These are phyloP conservation scores for Metschnikowia dekortorum DNA, from an alignment of 805 yeast genomes.

Conservation along the genomic window DNA sequence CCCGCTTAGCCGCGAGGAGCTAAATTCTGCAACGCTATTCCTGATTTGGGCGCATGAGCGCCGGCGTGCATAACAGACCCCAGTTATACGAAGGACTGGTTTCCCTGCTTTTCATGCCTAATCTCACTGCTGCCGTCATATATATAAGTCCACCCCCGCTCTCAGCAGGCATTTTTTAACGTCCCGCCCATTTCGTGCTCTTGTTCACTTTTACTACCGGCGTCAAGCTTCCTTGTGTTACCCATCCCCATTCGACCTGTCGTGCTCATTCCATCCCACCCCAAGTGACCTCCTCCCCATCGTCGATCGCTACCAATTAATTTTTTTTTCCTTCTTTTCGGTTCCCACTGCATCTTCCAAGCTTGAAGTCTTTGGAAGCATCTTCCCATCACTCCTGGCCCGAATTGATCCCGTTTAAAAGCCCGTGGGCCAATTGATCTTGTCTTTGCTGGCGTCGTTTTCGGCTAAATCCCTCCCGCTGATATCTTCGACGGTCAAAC, in stretches of 20 bases:
- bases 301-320: not conserved
- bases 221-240: not conserved
- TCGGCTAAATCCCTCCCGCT: too few relatives aligned
- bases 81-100: not conserved
- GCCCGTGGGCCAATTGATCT: too few relatives aligned
- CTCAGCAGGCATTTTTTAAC: not conserved
- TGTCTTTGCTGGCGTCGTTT: too few relatives aligned
- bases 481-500: too few relatives aligned
- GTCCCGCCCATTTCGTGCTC: not conserved
- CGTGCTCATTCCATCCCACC: not conserved
- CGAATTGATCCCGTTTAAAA: too few relatives aligned
- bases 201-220: not conserved
- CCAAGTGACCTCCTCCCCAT: not conserved
- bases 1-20: not conserved
- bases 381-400: too few relatives aligned
- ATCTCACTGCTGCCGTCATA: conserved; percentile 1
- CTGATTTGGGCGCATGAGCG: conserved; percentile 2
- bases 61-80: conserved; percentile 2
- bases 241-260: not conserved
- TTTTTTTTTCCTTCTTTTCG: too few relatives aligned
- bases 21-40: conserved; percentile 2
- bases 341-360: too few relatives aligned
- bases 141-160: conserved; percentile 1
- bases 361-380: too few relatives aligned
- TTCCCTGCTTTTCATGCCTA: conserved; percentile 1